Conservation (phyloP, 805 yeast genomes). For the Jamesozyma spencerorum region DNA sequence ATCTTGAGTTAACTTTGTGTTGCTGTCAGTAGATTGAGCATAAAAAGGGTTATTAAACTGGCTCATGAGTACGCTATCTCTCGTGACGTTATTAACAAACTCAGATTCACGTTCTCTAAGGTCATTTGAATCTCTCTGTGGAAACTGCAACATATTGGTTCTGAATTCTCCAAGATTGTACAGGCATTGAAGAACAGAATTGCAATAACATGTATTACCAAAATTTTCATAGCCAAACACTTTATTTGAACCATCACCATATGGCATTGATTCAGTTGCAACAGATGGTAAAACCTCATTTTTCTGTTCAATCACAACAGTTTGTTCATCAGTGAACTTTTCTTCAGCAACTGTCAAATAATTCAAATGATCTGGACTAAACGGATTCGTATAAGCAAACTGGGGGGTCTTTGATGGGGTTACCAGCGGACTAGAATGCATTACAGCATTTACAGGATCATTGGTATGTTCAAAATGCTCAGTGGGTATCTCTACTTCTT, state of each 20-base stretch:
- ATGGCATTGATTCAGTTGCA: constrained; percentile 31
- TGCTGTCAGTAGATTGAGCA: not conserved
- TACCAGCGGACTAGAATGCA: not conserved
- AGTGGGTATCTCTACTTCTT: not conserved
- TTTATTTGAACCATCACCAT: constrained; percentile 61
- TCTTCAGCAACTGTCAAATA: too few relatives aligned
- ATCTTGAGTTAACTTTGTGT: not conserved
- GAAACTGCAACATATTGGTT: constrained; percentile 40
- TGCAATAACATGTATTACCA: constrained; percentile 90
- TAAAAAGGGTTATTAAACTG: too few relatives aligned
- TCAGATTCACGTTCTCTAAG: constrained; percentile 28
- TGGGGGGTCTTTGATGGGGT: not conserved
- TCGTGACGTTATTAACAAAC: constrained; percentile 32
- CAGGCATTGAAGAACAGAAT: constrained; percentile 81
- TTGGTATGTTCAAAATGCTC: too few relatives aligned
- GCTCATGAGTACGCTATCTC: not conserved
- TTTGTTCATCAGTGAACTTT: too few relatives aligned
- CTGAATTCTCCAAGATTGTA: constrained; percentile 68
- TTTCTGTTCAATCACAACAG: too few relatives aligned
- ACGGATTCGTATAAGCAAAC: constrained; percentile 1
- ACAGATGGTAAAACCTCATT: constrained; percentile 1
- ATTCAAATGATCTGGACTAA: not conserved
- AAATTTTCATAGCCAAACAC: constrained; percentile 76
- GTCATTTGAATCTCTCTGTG: constrained; percentile 29
- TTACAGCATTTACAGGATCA: not conserved